Conservation (phyloP, 257 asterid genomes). For the Sherardia arvensis region DNA sequence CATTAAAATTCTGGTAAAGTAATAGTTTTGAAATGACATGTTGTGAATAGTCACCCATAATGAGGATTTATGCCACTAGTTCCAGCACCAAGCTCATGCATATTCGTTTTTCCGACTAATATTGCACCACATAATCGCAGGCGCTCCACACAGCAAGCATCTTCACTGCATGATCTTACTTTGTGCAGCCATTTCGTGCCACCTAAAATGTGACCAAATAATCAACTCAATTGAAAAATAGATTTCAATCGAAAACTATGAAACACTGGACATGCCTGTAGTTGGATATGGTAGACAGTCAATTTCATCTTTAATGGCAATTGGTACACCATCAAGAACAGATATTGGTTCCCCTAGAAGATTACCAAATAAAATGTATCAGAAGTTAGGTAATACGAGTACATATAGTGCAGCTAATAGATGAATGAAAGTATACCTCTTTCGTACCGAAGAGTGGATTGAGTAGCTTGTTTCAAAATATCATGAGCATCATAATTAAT, state of each 20-base stretch:
- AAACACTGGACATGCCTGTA: conserved; percentile 37
- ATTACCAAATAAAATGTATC: neutral
- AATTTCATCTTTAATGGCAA: conserved; percentile 82
- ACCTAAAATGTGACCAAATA: conserved; percentile 29
- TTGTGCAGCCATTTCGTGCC: conserved; percentile 90
- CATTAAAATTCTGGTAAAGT: no score
- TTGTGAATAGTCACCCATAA: conserved; percentile 45
- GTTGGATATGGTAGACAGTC: conserved; percentile 92
- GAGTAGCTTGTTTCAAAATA: conserved; percentile 62
- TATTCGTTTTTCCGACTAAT: conserved; percentile 79
- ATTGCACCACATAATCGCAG: conserved; percentile 80
- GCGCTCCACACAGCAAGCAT: conserved; percentile 65
- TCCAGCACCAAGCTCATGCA: conserved; percentile 98
- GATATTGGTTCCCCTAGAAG: conserved; percentile 58
- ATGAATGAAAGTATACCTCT: conserved; percentile 29
- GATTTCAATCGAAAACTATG: neutral
- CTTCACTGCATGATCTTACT: conserved; percentile 49
- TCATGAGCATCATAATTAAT: conserved; percentile 40
- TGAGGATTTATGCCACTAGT: conserved; percentile 95
- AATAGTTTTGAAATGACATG: no score
- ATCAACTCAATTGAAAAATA: neutral
- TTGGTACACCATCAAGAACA: conserved; percentile 73
- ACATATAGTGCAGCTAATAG: neutral
- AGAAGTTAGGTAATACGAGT: neutral
- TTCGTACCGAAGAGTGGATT: conserved; percentile 57